A percentile compares a stretch with the other conserved stretches of the same genome.
Evolutionary conservation across 352 stramenopile species (phyloP).

Genomic region (Globisporangium rhizosaccharum): DNA sequence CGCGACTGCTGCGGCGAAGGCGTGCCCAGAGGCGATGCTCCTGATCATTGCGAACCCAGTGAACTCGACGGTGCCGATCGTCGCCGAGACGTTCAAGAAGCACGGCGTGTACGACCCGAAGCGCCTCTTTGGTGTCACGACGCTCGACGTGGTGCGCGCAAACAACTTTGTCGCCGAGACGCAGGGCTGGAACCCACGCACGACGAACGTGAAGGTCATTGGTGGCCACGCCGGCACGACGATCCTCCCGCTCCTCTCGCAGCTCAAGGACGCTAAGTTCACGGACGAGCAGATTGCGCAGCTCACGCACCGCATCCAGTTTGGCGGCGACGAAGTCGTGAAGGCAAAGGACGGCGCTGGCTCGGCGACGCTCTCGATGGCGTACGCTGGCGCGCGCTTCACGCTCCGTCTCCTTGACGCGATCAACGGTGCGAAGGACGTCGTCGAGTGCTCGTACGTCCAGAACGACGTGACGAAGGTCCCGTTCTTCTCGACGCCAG

Average conservation of each 20-base stretch:
- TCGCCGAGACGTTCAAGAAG: slow-evolving; percentile 98
- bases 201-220: slow-evolving; percentile 94
- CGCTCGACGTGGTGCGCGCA: slow-evolving; percentile 96
- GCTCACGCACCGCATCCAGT: slow-evolving; percentile 96
- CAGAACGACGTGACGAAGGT: slow-evolving; percentile 94
- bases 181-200: slow-evolving; percentile 73
- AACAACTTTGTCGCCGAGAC: slow-evolving; percentile 93
- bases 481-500: slow-evolving; percentile 94
- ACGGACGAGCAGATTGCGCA: slow-evolving; percentile 91
- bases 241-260: slow-evolving; percentile 98
- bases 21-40: slow-evolving; percentile 95
- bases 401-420: slow-evolving; percentile 90
- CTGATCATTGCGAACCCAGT: slow-evolving; percentile 99
- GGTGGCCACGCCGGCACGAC: slow-evolving; percentile 98
- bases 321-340: slow-evolving; percentile 95
- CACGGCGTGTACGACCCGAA: slow-evolving; percentile 94
- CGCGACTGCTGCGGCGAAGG: slow-evolving; percentile 90
- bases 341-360: slow-evolving; percentile 95
- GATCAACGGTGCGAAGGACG: slow-evolving; percentile 91
- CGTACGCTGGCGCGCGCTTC: slow-evolving; percentile 97
- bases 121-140: slow-evolving; percentile 98
- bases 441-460: slow-evolving; percentile 97
- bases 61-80: slow-evolving; percentile 99
- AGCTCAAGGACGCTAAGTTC: slow-evolving; percentile 91
- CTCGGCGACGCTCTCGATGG: slow-evolving; percentile 99